Evolutionary conservation across 2,329 filamentous ascomycete species (phyloP), one percentile per base, ranked within the genome.

Genomic region (Teratosphaeria nubilosa): DNA sequence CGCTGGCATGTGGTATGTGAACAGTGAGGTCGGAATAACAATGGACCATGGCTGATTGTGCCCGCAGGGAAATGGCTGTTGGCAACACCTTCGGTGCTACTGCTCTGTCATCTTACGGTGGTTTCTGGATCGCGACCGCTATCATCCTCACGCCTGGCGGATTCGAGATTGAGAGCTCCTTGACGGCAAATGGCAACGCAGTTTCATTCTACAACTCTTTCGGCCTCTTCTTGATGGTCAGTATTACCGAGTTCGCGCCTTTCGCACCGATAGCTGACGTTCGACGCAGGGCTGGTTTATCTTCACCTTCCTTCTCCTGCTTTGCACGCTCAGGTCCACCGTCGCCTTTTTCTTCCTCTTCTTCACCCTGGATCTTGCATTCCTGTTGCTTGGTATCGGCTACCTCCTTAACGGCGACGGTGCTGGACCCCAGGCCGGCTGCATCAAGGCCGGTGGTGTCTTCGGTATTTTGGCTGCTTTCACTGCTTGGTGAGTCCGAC

Each of bases 61-160:
- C 11, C 13, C 13, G 45, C 55, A 77, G 76, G 76, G 77, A 79
- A 70, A 79, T 79, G 75, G 77, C 77, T 55, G 75, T 82, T 10
- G 82, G 82, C n/a, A 85, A 84, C 73, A 84, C 81, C 11, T 84
- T 84, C 56, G 82, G 81, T 75, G 81, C 80, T 31, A 84, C 82
- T 6, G 80, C 83, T 9, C 80, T 84, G 59, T 80, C 79, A 50
- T 82, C 80, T 2, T 85, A 84, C 66, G 81, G 82, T 58, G 81
- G 81, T 60, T 85, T 85, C 74, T 85, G 82, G 82, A 76, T 84
- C 61, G 77, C 79, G 25, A 82, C 80, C 63, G 80, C 77, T 63
- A 82, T 84, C 73, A 80, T 83, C 63, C 72, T 81, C 20, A 79
- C 78, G 1, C 77, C 82, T 3, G 80, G 78, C 55, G 77, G 76